Evolutionary conservation across 495 filamentous ascomycete genomes (phyloP).

Genomic region (Pseudomonodictys pantanalensis): DNA sequence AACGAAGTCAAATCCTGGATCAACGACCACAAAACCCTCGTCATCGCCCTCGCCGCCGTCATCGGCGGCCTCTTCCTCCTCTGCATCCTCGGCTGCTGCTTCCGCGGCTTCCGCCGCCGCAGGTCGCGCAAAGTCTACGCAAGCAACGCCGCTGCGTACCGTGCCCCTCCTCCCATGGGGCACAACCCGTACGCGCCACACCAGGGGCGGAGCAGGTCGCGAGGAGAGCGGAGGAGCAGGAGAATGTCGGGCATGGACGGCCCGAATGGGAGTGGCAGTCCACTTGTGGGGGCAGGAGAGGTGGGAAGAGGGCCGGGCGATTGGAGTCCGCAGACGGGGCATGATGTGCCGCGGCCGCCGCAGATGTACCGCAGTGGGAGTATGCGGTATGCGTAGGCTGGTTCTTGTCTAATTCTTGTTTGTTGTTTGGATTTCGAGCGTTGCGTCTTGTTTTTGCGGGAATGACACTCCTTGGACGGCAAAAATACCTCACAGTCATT

Average conservation of each 20-base stretch:
- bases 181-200: background rate
- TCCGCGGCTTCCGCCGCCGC: conserved; percentile 32
- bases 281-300: no score
- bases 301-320: no score
- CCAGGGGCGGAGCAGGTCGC: no score
- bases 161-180: background rate
- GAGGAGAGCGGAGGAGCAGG: no score
- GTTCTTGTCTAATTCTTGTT: background rate
- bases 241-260: no score
- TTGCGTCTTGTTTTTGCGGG: background rate
- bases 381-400: background rate
- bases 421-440: background rate
- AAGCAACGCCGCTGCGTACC: background rate
- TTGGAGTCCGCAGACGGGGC: background rate
- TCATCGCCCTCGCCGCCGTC: conserved; percentile 43
- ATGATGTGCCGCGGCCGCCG: background rate
- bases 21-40: conserved; percentile 43
- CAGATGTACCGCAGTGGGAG: background rate
- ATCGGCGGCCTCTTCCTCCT: conserved; percentile 44
- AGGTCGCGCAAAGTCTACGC: conserved; percentile 18
- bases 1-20: conserved; percentile 47
- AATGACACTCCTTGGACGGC: background rate
- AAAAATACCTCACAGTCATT: background rate
- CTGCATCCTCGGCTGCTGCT: conserved; percentile 40
- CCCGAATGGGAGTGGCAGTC: no score